Percentiles rank a stretch among this genome's conserved stretches.
Conservation (phyloP, 306 rosid species). For the Hylodesmum podocarpum region DNA sequence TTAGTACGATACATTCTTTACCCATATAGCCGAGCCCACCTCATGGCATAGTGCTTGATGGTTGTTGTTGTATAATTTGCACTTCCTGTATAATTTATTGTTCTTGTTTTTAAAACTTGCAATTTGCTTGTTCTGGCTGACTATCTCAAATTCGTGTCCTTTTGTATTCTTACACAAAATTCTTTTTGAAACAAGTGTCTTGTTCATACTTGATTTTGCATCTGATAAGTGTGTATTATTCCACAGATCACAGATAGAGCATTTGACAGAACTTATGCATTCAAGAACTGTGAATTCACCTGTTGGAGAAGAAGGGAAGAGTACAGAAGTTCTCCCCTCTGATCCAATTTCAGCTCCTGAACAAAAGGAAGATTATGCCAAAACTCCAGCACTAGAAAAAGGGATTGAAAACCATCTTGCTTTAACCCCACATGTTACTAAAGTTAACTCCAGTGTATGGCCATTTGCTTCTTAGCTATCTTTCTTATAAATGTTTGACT, state of each 20-base stretch:
- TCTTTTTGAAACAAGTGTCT: neutral
- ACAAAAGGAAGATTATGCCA: conserved; percentile 42
- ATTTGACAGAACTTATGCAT: conserved; percentile 70
- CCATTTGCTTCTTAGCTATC: neutral
- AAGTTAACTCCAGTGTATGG: conserved; percentile 51
- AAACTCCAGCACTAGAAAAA: conserved; percentile 43
- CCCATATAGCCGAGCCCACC: neutral
- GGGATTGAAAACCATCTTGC: conserved; percentile 37
- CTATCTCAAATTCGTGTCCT: neutral
- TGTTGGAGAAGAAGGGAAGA: conserved; percentile 43
- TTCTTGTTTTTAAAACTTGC: neutral
- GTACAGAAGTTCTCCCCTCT: conserved; percentile 45
- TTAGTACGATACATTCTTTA: neutral
- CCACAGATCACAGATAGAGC: conserved; percentile 85
- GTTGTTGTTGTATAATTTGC: neutral
- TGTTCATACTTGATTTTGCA: conserved; percentile 18
- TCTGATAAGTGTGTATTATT: conserved; percentile 18
- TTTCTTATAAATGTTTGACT: neutral
- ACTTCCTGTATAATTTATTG: neutral
- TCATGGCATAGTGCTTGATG: conserved; percentile 11
- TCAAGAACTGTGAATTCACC: conserved; percentile 61
- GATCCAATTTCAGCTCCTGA: conserved; percentile 32
- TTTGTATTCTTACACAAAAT: neutral
- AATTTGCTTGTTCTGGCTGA: neutral
- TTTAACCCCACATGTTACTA: conserved; percentile 45